phyloP scores from a whole-genome alignment of 805 yeast species.

The Metschnikowia bowlesiae region DNA sequence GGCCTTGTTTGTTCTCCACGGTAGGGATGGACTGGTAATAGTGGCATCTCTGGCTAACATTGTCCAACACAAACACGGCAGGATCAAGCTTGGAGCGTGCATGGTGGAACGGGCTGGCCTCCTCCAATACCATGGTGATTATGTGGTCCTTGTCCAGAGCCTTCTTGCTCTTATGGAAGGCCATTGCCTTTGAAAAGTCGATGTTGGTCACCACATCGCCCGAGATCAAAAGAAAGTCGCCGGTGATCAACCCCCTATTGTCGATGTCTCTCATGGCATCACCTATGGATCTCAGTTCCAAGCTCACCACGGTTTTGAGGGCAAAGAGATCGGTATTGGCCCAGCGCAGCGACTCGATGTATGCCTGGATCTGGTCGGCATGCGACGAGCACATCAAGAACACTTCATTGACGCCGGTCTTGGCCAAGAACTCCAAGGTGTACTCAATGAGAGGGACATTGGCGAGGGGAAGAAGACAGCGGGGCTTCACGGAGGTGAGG shows the following conservation, averaged over 20 bases:
- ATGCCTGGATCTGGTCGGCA: slow-evolving; percentile 80
- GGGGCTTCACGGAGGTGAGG: slow-evolving; percentile 74
- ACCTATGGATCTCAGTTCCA: slow-evolving; percentile 89
- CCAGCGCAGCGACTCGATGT: slow-evolving; percentile 76
- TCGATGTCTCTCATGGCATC: slow-evolving; percentile 97
- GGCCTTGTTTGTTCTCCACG: slow-evolving; percentile 29
- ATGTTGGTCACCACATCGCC: slow-evolving; percentile 96
- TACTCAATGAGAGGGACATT: slow-evolving; percentile 93
- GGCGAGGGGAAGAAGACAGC: slow-evolving; percentile 89
- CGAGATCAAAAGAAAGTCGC: slow-evolving; percentile 83
- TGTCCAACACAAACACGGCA: slow-evolving; percentile 79
- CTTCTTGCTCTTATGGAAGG: slow-evolving; percentile 68
- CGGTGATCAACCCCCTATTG: slow-evolving; percentile 80
- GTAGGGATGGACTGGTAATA: slow-evolving; percentile 79
- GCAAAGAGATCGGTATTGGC: slow-evolving; percentile 72
- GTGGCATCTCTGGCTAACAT: slow-evolving; percentile 67
- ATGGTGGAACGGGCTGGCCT: slow-evolving; percentile 79
- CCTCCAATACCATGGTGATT: slow-evolving; percentile 87
- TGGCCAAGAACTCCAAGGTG: slow-evolving; percentile 89
- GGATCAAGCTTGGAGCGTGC: slow-evolving; percentile 78
- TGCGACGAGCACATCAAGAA: slow-evolving; percentile 86
- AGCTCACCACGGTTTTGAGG: slow-evolving; percentile 71
- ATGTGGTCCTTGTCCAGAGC: slow-evolving; percentile 83
- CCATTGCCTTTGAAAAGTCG: slow-evolving; percentile 69
- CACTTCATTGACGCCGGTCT: slow-evolving; percentile 86